These are phyloP conservation scores for Backusella australiensis DNA, from an alignment of 192 early-diverging fungal species.

Conservation along the genomic window DNA sequence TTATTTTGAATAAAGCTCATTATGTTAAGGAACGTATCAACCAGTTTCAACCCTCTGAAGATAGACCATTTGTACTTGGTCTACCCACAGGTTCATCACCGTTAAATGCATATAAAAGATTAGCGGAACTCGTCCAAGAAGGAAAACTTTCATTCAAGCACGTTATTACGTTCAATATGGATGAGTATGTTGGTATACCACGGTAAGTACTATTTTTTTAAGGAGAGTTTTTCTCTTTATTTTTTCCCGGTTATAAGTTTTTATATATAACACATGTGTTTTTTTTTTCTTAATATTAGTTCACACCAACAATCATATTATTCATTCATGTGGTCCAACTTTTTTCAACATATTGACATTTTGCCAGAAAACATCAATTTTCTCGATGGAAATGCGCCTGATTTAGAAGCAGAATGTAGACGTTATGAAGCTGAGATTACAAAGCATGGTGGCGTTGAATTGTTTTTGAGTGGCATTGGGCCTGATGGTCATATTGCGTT, in stretches of 20 bases:
- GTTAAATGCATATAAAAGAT: constrained; percentile 72
- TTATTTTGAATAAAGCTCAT: constrained; percentile 45
- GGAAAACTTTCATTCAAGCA: constrained; percentile 76
- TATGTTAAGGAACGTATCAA: constrained; percentile 81
- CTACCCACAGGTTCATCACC: constrained; percentile 86
- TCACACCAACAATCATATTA: constrained; percentile 69
- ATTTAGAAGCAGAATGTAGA: constrained; percentile 75
- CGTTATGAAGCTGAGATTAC: constrained; percentile 79
- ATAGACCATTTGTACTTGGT: constrained; percentile 84
- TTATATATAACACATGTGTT: constrained; percentile 38
- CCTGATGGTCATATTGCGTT: constrained; percentile 91
- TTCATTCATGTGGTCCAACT: constrained; percentile 85
- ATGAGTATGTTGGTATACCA: constrained; percentile 84
- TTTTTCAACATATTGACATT: constrained; percentile 67
- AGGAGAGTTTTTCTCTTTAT: constrained; percentile 26
- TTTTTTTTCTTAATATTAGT: background rate
- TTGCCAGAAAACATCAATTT: constrained; percentile 76
- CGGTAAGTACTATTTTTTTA: constrained; percentile 77
- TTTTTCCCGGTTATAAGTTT: constrained; percentile 18
- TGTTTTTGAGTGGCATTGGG: constrained; percentile 81
- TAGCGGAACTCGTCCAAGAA: constrained; percentile 65
- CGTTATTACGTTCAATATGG: constrained; percentile 90
- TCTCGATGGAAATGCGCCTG: constrained; percentile 79
- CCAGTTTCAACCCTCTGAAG: constrained; percentile 69
- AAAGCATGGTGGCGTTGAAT: constrained; percentile 80